Base-by-base conservation (phyloP, 129 eudicot genomes). In the Flaveria linearis region DNA sequence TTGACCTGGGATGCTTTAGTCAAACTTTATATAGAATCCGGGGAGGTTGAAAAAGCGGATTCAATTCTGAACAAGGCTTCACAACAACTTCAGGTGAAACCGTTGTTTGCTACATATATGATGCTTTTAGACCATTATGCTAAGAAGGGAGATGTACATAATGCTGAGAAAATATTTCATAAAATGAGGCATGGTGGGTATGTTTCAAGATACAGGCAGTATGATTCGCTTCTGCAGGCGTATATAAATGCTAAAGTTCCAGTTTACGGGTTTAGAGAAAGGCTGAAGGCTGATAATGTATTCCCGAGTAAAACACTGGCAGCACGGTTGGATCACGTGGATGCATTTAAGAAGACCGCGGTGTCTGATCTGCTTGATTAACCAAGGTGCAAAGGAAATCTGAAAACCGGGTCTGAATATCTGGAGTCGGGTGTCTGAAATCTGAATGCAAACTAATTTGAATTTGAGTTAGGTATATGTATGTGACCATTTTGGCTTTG, bases 1-100 rank as follows among this genome's bases (percentile, higher is more conserved):
- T 71, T 73, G 47, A 84, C 92, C 10, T 91, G 90, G 89, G 97
- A 94, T 53, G 90, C 90, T 16, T 77, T 94, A 23, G 89, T 94
- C 68, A 89, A 78, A 82, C 90, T 94, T 1, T 86, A 89, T 53
- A 70, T 87, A 8, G 90, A 84, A 36, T 80, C 88, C 14, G 99
- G 99, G 1, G 97, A 91, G 72, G 77, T 94, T 43, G 93, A 91
- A 71, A 94, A 89, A 26, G 97, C 99, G 22, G 96, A 86, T 61
- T 75, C 90, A 3, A 13, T 91, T 14, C 57, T 94, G 77, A 84
- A 74, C 12, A 91, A 84, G 80, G 96, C 87, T 10, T 56, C 75
- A 0, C 80, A 77, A 30, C 65, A 82, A 70, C 88, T 30, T 41
- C 73, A 25, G 20, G 11, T 45, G 68, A 91, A 74, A 71, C 96